Evolutionary conservation across 2,329 filamentous ascomycete species (phyloP).

Genomic region (Ophiobolus disseminans): DNA sequence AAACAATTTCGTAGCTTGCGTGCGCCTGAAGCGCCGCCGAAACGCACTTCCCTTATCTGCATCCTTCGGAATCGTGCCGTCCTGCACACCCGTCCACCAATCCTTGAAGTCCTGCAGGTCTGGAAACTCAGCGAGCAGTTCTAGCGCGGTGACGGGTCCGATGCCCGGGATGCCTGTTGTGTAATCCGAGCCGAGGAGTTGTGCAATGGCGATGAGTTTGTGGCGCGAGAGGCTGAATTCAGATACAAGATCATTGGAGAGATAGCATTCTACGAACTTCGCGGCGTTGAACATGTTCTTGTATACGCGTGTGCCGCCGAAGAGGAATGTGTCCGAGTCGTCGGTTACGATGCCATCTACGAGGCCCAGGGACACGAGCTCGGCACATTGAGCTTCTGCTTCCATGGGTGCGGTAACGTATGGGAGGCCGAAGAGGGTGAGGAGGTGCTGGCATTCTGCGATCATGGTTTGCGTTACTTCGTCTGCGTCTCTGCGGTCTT

Average conservation of each 20-base stretch:
- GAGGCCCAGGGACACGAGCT: conserved; percentile 82
- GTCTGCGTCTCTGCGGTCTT: conserved; percentile 92
- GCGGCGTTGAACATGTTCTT: conserved; percentile 99
- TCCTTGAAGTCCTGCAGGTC: conserved; percentile 77
- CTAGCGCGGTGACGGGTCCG: conserved; percentile 91
- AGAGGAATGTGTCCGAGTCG: conserved; percentile 95
- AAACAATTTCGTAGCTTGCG: conserved; percentile 84
- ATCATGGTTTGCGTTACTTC: conserved; percentile 98
- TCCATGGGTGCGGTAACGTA: conserved; percentile 99
- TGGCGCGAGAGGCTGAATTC: conserved; percentile 87
- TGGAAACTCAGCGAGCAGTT: conserved; percentile 90
- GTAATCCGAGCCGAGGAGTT: conserved; percentile 92
- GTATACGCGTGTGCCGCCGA: conserved; percentile 94
- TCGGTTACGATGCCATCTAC: conserved; percentile 98
- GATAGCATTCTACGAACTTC: conserved; percentile 97
- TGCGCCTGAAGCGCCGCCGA: conserved; percentile 82
- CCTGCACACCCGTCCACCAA: conserved; percentile 86
- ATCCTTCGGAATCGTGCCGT: conserved; percentile 66
- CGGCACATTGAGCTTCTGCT: conserved; percentile 95
- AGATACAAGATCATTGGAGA: conserved; percentile 80
- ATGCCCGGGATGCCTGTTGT: conserved; percentile 90
- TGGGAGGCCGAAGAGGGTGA: conserved; percentile 89
- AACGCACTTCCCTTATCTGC: conserved; percentile 67
- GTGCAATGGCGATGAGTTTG: conserved; percentile 87
- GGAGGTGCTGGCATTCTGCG: conserved; percentile 88